Evolutionary conservation across 2,329 filamentous ascomycete genomes (phyloP), one percentile per base, ranked within the genome.

Genomic region (Lachnellula cervina): DNA sequence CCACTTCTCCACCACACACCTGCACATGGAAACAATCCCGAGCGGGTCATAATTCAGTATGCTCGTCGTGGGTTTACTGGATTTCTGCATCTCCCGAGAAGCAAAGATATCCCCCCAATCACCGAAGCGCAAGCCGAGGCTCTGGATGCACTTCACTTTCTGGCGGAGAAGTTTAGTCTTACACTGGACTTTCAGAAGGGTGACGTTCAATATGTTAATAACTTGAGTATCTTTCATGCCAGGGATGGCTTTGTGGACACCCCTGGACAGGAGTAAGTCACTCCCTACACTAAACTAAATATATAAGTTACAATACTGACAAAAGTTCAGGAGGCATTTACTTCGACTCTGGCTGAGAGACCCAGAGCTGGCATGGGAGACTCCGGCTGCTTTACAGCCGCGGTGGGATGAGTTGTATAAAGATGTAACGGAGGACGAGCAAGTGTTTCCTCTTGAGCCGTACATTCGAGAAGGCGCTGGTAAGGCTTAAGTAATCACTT

Each of bases 31-130:
- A 68, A 66, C 1, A 64, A 67, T 0, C 79, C 81, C 0, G 78
- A 86, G 62, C 75, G 81, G 1, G 68, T 86, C 1, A 69, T 82
- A 6, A 76, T 87, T 32, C 82, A 86, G 59, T 87, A 86, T 59
- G 80, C 79, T 0, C 77, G 83, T 2, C 76, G 83, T 1, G 73
- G 71, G 25, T 85, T 86, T 60, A 82, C 81, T 51, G 73, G 84
- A 2, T 86, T 80, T 63, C 75, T 77, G 59, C 75, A 75, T 0
- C 71, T 82, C 1, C 81, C 81, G 3, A 74, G 83, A 47, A 78
- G 74, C 7, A 55, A 72, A 1, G 66, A 76, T 19, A 80, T 87
- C 49, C 83, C 84, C 13, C 76, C 82, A 4, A 73, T 77, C 23
- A 73, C 71, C 6, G 71, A 75, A 64, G 72, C 70, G 2, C 73